Base-by-base conservation (phyloP, 208 protist genomes). In the Leishmania major region DNA sequence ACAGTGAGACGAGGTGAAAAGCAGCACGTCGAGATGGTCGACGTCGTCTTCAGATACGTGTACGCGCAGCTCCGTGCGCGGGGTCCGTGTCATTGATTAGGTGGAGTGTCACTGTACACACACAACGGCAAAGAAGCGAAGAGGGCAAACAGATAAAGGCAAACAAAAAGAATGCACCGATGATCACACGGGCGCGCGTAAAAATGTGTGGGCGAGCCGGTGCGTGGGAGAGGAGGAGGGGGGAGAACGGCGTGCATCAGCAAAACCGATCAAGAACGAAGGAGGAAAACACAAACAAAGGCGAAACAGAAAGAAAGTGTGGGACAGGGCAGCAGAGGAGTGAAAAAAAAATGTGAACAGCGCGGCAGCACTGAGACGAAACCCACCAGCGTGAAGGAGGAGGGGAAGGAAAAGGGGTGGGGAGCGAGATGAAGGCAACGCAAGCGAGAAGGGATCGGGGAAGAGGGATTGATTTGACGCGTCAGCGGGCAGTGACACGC, bases 1-100 rank as follows among this genome's bases (percentile, higher is more conserved):
- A 5, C 17, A 83, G 43, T 59, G 64, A 76, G 25, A 80, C 45
- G 70, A 35, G 40, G n/a, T 72, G 43, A 86, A 75, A 8, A n/a
- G 11, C 3, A 13, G 31, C 15, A 31, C 37, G 47, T 35, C 37
- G 71, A 10, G 28, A 25, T 47, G 25, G 71, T 15, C 22, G 28
- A 7, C 43, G 4, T 7, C 47, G 47, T 8, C 13, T 13, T 17
- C 2, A n/a, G n/a, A n/a, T n/a, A 45, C 47, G 45, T 75, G 28
- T 5, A 55, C 13, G 31, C 71, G 31, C 55, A 28, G 7, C 71
- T 0, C 7, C 47, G 28, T 51, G 28, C 71, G 35, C n/a, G 45
- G 71, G 22, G 22, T 28, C 35, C 43, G 10, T 40, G n/a, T 35
- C 19, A 11, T 55, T 75, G 3, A 51, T 25, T 57, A 8, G 28